These are phyloP conservation scores for Ananas comosus DNA, from an alignment of 176 grass and related monocot species.

Conservation along the genomic window DNA sequence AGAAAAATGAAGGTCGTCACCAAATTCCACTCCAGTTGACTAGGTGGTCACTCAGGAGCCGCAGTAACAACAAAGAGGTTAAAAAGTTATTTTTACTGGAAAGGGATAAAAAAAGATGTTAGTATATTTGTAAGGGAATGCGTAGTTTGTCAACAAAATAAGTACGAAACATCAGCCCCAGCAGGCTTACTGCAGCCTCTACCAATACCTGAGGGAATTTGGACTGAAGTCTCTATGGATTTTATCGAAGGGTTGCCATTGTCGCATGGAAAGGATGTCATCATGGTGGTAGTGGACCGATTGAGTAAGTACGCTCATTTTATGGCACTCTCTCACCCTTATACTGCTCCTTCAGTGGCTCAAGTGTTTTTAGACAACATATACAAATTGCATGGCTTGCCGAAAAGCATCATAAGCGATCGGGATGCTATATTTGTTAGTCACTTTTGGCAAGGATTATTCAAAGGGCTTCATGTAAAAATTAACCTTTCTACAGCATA, in stretches of 20 bases:
- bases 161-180: not conserved
- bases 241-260: not conserved
- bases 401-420: not conserved
- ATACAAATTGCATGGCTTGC: constrained; percentile 1
- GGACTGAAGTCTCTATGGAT: not conserved
- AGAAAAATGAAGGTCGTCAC: too few species aligned
- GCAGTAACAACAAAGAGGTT: not conserved
- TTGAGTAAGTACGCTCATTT: not conserved
- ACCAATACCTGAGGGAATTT: not conserved
- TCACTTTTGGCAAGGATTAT: not conserved
- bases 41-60: not conserved
- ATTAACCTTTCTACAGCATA: not conserved
- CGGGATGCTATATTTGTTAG: constrained; percentile 2
- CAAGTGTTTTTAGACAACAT: not conserved
- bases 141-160: not conserved
- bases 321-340: not conserved
- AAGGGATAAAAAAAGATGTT: not conserved
- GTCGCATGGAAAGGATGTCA: not conserved
- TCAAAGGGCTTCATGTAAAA: not conserved
- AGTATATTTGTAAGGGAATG: not conserved
- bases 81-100: not conserved
- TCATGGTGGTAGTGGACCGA: constrained; percentile 1
- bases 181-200: not conserved
- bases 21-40: not conserved
- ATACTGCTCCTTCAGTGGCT: not conserved